A percentile compares a stretch with the other conserved stretches of the same genome.
Evolutionary conservation across 306 rosid genomes (phyloP).

Genomic region (Rosa chinensis): DNA sequence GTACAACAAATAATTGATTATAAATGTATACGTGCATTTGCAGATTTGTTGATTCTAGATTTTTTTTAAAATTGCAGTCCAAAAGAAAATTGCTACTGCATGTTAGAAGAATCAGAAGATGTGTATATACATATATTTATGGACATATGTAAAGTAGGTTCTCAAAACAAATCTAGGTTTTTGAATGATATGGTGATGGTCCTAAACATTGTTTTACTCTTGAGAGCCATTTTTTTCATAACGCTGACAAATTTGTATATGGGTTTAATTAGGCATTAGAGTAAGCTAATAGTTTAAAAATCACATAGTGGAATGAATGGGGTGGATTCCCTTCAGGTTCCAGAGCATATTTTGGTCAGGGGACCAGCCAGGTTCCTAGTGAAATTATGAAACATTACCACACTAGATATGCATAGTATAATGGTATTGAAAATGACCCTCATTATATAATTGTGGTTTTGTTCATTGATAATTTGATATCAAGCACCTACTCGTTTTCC

Average conservation of each 20-base stretch:
- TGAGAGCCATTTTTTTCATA: not conserved
- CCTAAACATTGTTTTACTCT: not conserved
- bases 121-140: not conserved
- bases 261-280: not conserved
- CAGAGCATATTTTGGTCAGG: not conserved
- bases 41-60: too few relatives aligned
- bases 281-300: not conserved
- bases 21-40: too few relatives aligned
- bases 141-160: not conserved
- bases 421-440: not conserved
- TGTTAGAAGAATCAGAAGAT: not conserved
- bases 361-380: conserved; percentile 2
- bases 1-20: too few relatives aligned
- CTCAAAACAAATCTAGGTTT: not conserved
- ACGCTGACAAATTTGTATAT: not conserved
- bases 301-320: not conserved
- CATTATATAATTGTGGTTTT: not conserved
- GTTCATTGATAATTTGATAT: not conserved
- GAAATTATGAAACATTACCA: not conserved
- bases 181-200: not conserved
- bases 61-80: not conserved
- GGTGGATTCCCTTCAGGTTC: not conserved
- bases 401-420: not conserved
- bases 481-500: not conserved
- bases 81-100: not conserved